These are phyloP conservation scores for Penicillium nordicum DNA, from an alignment of 2,329 filamentous ascomycete genomes.

Conservation along the genomic window DNA sequence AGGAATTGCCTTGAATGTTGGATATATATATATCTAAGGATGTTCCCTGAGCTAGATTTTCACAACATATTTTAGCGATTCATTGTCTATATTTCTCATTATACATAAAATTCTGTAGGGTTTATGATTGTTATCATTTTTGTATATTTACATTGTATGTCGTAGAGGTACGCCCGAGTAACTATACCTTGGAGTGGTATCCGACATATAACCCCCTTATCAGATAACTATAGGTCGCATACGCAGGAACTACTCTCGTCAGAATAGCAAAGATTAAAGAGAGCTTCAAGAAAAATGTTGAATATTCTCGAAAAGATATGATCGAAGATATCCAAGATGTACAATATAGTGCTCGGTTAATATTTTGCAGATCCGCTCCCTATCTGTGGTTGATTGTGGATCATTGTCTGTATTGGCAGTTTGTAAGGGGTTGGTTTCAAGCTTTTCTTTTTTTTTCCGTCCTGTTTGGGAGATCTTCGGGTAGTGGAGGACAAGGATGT, in stretches of 20 bases:
- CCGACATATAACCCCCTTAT: too few species aligned
- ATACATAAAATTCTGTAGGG: too few species aligned
- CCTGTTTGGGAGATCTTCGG: conserved; percentile 47
- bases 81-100: too few species aligned
- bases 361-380: conserved; percentile 44
- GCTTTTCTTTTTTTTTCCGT: conserved; percentile 50
- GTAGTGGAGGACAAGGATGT: conserved; percentile 17
- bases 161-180: too few species aligned
- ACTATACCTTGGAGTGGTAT: too few species aligned
- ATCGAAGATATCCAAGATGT: conserved; percentile 5
- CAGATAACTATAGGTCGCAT: not conserved
- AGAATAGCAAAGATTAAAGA: conserved; percentile 22
- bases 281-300: conserved; percentile 57
- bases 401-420: conserved; percentile 52
- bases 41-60: too few species aligned
- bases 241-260: not conserved
- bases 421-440: conserved; percentile 47
- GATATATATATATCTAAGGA: not conserved
- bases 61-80: conserved; percentile 3
- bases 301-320: conserved; percentile 51
- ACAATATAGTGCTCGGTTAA: conserved; percentile 1
- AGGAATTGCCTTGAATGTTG: not conserved
- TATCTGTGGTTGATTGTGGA: conserved; percentile 54
- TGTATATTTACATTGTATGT: too few species aligned
- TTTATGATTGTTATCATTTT: too few species aligned